phyloP scores from a whole-genome alignment of 495 filamentous ascomycete genomes.

The Aspergillus bridgeri region DNA sequence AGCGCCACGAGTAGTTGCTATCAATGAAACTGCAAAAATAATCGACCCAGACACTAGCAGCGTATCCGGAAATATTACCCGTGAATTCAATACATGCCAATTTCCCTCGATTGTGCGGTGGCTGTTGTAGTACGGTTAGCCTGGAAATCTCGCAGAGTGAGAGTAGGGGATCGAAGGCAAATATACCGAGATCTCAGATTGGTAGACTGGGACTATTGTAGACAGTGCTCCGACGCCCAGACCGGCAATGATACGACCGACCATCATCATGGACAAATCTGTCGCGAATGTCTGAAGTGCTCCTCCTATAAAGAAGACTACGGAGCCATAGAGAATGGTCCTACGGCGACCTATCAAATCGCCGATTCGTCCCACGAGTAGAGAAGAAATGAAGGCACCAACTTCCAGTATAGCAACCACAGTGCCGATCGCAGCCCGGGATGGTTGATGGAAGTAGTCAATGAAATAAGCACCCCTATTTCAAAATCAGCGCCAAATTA shows the following conservation, averaged over 20 bases:
- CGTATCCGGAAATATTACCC: conserved; percentile 93
- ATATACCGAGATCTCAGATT: conserved; percentile 77
- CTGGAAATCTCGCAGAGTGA: neutral
- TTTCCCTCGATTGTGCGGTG: conserved; percentile 91
- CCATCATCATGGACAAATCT: conserved; percentile 87
- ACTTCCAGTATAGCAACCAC: conserved; percentile 97
- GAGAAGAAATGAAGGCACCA: conserved; percentile 85
- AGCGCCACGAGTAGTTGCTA: conserved; percentile 81
- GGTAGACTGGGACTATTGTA: conserved; percentile 96
- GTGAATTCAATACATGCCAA: conserved; percentile 98
- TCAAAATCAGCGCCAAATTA: conserved; percentile 14
- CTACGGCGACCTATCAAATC: conserved; percentile 86
- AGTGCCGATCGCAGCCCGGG: conserved; percentile 78
- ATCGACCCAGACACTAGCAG: conserved; percentile 96
- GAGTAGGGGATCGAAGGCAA: neutral
- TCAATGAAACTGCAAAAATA: conserved; percentile 93
- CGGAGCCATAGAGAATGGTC: conserved; percentile 91
- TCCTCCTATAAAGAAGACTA: conserved; percentile 88
- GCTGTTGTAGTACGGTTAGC: conserved; percentile 40
- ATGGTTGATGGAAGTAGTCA: conserved; percentile 88
- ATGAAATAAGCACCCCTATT: conserved; percentile 77
- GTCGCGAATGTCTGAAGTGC: conserved; percentile 77
- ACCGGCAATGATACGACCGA: conserved; percentile 87
- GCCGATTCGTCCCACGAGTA: conserved; percentile 84
- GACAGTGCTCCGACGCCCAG: conserved; percentile 91